A percentile compares a stretch with the other conserved stretches of the same genome.
phyloP scores from a whole-genome alignment of 148 eudicot genomes.

The Nyssa sinensis region DNA sequence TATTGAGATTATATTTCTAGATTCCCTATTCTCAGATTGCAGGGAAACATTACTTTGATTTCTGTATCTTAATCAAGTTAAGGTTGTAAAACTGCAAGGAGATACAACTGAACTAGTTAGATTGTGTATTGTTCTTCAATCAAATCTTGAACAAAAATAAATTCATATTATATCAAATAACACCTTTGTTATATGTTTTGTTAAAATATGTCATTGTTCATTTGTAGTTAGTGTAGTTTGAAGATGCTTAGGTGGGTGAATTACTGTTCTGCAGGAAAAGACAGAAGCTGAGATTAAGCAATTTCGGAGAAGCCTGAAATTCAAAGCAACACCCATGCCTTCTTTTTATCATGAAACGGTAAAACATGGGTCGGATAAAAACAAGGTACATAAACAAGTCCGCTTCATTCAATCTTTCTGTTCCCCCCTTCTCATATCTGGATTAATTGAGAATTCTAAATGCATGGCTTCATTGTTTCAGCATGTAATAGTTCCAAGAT shows the following conservation, averaged over 20 bases:
- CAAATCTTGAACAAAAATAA: neutral
- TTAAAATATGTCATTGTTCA: neutral
- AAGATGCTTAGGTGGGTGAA: slow-evolving; percentile 7
- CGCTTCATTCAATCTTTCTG: neutral
- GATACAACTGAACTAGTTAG: neutral
- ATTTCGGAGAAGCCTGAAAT: slow-evolving; percentile 40
- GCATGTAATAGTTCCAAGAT: neutral
- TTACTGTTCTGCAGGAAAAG: slow-evolving; percentile 43
- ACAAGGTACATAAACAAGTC: slow-evolving; percentile 35
- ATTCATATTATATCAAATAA: neutral
- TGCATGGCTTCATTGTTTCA: neutral
- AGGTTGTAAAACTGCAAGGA: neutral
- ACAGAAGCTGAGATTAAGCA: slow-evolving; percentile 43
- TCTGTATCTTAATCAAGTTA: neutral
- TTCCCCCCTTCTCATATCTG: neutral
- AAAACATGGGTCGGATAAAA: slow-evolving; percentile 21
- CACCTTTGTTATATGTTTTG: neutral
- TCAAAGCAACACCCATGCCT: slow-evolving; percentile 63
- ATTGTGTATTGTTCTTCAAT: neutral
- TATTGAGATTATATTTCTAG: neutral
- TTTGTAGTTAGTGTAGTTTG: neutral
- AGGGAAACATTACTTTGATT: neutral
- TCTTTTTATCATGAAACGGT: slow-evolving; percentile 42
- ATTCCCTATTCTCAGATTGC: neutral
- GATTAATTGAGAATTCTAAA: neutral